These are phyloP conservation scores for Eimeria zaria DNA, from an alignment of 169 alveolate genomes.

Conservation along the genomic window DNA sequence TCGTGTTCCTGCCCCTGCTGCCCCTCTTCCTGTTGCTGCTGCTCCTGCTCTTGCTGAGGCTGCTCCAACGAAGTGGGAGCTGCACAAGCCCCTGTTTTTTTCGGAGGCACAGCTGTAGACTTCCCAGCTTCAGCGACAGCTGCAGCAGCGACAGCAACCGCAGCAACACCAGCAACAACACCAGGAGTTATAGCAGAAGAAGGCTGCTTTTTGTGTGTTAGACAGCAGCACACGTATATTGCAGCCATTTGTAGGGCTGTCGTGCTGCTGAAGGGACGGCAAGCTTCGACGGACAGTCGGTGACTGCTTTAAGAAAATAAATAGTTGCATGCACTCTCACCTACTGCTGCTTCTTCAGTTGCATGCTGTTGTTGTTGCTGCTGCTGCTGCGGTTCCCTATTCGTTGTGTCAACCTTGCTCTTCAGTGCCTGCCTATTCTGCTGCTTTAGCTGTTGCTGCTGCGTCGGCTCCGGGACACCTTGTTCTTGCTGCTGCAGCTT, in stretches of 20 bases:
- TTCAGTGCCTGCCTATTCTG: neutral
- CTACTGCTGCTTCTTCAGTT: neutral
- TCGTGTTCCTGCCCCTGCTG: no score
- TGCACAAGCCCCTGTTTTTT: neutral
- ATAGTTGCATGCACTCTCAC: neutral
- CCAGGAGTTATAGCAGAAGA: neutral
- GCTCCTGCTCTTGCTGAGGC: neutral
- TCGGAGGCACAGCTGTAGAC: neutral
- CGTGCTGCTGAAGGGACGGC: neutral
- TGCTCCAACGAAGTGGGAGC: neutral
- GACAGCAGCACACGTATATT: neutral
- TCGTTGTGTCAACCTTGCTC: neutral
- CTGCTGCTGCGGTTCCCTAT: neutral
- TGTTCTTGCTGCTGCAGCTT: no score
- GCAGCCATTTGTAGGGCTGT: neutral
- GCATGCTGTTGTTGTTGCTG: slow-evolving; percentile 7
- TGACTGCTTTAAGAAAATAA: neutral
- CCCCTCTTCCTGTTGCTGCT: neutral
- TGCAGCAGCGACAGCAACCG: slow-evolving; percentile 12
- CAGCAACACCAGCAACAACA: neutral
- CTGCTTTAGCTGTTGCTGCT: neutral
- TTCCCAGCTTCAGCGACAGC: neutral
- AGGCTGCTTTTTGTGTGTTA: no score
- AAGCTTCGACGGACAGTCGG: neutral
- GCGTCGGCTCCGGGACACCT: no score